phyloP scores from a whole-genome alignment of 2,329 filamentous ascomycete genomes.

The Calonectria hawksworthii region DNA sequence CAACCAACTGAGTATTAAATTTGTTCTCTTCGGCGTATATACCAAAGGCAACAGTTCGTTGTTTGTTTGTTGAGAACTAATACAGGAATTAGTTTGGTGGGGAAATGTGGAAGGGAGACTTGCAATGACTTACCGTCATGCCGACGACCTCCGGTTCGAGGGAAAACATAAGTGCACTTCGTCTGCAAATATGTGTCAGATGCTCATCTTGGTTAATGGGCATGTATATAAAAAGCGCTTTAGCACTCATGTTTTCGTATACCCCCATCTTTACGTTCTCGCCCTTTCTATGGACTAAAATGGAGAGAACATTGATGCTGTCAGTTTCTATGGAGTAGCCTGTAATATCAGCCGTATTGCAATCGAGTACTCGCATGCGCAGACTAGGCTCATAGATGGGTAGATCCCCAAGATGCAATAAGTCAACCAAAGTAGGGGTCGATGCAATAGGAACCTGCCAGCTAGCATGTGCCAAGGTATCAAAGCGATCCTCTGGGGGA shows the following conservation, averaged over 20 bases:
- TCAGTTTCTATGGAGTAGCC: background rate
- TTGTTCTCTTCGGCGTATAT: background rate
- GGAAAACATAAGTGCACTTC: background rate
- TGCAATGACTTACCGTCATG: background rate
- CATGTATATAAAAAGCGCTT: background rate
- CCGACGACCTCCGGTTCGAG: background rate
- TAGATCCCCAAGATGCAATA: background rate
- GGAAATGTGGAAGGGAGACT: background rate
- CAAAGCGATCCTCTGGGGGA: background rate
- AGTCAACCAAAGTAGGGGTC: background rate
- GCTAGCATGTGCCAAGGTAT: background rate
- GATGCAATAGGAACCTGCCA: background rate
- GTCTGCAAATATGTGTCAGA: background rate
- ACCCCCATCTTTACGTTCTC: background rate
- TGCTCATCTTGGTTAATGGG: background rate
- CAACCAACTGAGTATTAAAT: background rate
- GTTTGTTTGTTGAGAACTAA: background rate
- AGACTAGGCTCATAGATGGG: background rate
- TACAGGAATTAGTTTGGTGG: background rate
- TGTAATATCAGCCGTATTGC: background rate
- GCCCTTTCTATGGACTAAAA: background rate
- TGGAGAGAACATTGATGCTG: background rate
- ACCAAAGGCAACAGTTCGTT: background rate
- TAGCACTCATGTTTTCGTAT: background rate
- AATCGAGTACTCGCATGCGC: background rate